phyloP scores from a whole-genome alignment of 805 yeast genomes.

The Candida arabinofermentans region DNA sequence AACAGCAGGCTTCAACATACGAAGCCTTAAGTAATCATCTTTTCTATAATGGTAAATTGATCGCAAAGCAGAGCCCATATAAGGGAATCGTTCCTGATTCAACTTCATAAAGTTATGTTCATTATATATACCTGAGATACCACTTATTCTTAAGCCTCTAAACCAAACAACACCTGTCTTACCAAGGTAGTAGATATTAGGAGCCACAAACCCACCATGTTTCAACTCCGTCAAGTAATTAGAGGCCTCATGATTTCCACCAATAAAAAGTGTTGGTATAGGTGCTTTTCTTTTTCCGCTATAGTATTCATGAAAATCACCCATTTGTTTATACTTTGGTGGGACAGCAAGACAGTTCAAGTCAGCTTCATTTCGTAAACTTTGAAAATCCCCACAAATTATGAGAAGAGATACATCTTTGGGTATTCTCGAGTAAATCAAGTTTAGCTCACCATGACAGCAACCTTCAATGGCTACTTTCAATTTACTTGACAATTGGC shows the following conservation, averaged over 20 bases:
- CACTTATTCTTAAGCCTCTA: conserved; percentile 73
- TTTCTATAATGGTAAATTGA: conserved; percentile 74
- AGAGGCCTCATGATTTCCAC: conserved; percentile 95
- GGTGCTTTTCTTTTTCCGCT: conserved; percentile 62
- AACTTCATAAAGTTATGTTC: conserved; percentile 40
- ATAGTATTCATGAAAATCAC: conserved; percentile 79
- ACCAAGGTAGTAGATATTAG: conserved; percentile 82
- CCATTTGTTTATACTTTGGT: conserved; percentile 63
- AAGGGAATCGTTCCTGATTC: conserved; percentile 46
- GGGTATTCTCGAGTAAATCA: conserved; percentile 42
- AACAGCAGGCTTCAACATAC: conserved; percentile 29
- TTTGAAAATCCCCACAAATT: conserved; percentile 91
- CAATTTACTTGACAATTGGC: conserved; percentile 11
- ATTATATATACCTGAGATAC: conserved; percentile 82
- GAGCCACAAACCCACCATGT: conserved; percentile 92
- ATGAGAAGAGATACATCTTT: conserved; percentile 54
- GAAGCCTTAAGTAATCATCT: conserved; percentile 55
- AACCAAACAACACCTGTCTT: conserved; percentile 69
- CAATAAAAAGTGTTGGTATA: conserved; percentile 73
- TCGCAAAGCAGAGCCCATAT: conserved; percentile 40
- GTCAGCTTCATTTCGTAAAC: conserved; percentile 62
- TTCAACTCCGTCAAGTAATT: conserved; percentile 67
- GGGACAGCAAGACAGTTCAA: conserved; percentile 75
- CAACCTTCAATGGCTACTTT: conserved; percentile 81
- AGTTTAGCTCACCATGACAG: conserved; percentile 74